A percentile compares a stretch with the other conserved stretches of the same genome.
Evolutionary conservation across 2,329 filamentous ascomycete species (phyloP).

Genomic region (Aaosphaeria arxii): DNA sequence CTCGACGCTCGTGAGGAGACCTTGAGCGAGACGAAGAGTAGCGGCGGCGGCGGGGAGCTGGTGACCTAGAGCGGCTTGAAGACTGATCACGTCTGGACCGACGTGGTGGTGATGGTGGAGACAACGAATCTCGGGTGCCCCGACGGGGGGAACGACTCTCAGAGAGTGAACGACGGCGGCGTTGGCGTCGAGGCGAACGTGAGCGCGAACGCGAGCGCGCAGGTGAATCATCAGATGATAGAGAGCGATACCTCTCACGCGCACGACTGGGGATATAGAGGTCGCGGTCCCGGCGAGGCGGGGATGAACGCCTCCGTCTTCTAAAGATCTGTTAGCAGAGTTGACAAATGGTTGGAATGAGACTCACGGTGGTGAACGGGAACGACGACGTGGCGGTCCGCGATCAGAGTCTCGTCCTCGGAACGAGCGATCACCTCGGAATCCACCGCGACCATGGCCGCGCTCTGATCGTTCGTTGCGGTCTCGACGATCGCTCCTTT

Average conservation of each 20-base stretch:
- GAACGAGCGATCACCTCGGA: slow-evolving; percentile 12
- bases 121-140: not conserved
- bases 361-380: slow-evolving; percentile 48
- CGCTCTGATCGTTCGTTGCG: slow-evolving; percentile 26
- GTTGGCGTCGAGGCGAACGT: slow-evolving; percentile 4
- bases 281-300: slow-evolving; percentile 52
- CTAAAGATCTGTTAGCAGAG: slow-evolving; percentile 31
- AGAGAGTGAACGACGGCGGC: slow-evolving; percentile 2
- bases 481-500: slow-evolving; percentile 41
- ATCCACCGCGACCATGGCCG: slow-evolving; percentile 37
- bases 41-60: slow-evolving; percentile 24
- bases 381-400: slow-evolving; percentile 43
- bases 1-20: slow-evolving; percentile 1
- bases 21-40: not conserved
- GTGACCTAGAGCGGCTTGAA: slow-evolving; percentile 15
- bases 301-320: slow-evolving; percentile 46
- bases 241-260: slow-evolving; percentile 31
- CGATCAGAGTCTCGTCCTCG: slow-evolving; percentile 52
- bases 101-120: not conserved
- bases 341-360: not conserved
- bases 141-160: slow-evolving; percentile 33
- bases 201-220: not conserved
- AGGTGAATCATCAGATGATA: slow-evolving; percentile 6
- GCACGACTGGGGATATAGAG: slow-evolving; percentile 53
- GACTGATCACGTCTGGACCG: not conserved